These are phyloP conservation scores for Talaromyces sp. DNA, from an alignment of 2,329 filamentous ascomycete genomes.

Conservation along the genomic window DNA sequence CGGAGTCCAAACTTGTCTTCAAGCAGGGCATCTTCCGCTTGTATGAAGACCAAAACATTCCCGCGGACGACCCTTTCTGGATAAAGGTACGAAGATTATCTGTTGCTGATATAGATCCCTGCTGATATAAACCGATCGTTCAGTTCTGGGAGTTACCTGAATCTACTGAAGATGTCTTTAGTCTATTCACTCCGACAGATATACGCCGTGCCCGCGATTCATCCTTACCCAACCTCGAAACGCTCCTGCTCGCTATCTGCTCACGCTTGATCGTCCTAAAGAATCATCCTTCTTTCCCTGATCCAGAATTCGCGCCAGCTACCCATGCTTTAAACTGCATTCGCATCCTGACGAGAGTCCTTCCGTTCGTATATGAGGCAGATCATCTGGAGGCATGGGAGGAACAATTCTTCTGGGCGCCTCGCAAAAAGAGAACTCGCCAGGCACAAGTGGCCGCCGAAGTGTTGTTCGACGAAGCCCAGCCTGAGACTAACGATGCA, in stretches of 20 bases:
- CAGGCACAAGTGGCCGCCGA: slow-evolving; percentile 66
- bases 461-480: slow-evolving; percentile 77
- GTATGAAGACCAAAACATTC: slow-evolving; percentile 84
- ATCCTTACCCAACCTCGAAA: slow-evolving; percentile 84
- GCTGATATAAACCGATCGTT: neutral
- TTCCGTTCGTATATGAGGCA: slow-evolving; percentile 89
- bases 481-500: slow-evolving; percentile 52
- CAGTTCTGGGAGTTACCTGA: slow-evolving; percentile 98
- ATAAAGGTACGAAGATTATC: slow-evolving; percentile 60
- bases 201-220: slow-evolving; percentile 84
- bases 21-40: slow-evolving; percentile 97
- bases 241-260: slow-evolving; percentile 77
- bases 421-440: slow-evolving; percentile 67
- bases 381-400: slow-evolving; percentile 83
- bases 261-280: slow-evolving; percentile 77
- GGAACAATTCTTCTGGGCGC: slow-evolving; percentile 86
- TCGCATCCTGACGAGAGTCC: slow-evolving; percentile 78
- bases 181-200: slow-evolving; percentile 83
- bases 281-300: slow-evolving; percentile 86
- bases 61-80: slow-evolving; percentile 89
- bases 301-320: slow-evolving; percentile 77
- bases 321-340: slow-evolving; percentile 93
- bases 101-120: too few relatives aligned
- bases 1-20: slow-evolving; percentile 97
- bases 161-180: slow-evolving; percentile 93